These are phyloP conservation scores for Magnolia changhungtana DNA, from an alignment of 164 flowering plant genomes.

Conservation along the genomic window DNA sequence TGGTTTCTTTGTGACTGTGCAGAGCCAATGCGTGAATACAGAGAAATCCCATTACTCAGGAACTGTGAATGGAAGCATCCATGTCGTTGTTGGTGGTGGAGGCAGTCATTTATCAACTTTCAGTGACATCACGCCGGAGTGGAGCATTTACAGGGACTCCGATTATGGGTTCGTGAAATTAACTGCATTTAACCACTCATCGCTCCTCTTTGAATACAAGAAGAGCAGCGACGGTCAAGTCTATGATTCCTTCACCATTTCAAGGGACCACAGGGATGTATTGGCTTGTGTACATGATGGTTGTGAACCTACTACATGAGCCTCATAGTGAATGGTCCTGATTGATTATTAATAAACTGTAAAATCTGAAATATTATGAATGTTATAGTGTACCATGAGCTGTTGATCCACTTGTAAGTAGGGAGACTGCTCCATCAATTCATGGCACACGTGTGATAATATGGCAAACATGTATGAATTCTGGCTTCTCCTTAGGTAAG, in stretches of 20 bases:
- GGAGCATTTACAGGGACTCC: constrained; percentile 68
- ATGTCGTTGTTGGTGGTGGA: constrained; percentile 81
- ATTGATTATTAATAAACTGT: too few species aligned
- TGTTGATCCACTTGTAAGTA: too few species aligned
- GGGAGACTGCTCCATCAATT: too few species aligned
- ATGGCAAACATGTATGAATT: too few species aligned
- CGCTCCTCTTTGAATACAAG: constrained; percentile 86
- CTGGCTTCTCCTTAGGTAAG: too few species aligned
- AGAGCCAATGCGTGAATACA: constrained; percentile 61
- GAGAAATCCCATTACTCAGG: constrained; percentile 64
- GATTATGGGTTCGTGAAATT: constrained; percentile 79
- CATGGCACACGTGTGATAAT: too few species aligned
- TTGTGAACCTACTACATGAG: constrained; percentile 59
- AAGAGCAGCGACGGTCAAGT: constrained; percentile 76
- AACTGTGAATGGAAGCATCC: constrained; percentile 67
- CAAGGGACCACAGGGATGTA: constrained; percentile 77
- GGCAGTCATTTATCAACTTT: constrained; percentile 63
- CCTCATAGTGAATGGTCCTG: constrained; percentile 9
- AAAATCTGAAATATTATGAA: too few species aligned
- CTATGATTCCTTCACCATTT: constrained; percentile 79
- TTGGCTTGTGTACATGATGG: constrained; percentile 67
- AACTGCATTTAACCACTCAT: constrained; percentile 78
- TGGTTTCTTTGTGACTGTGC: constrained; percentile 18
- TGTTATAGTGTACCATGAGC: too few species aligned
- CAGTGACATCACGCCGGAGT: constrained; percentile 33